phyloP scores from a whole-genome alignment of 371 early-diverging fungal species.

The Apophysomyces variabilis region DNA sequence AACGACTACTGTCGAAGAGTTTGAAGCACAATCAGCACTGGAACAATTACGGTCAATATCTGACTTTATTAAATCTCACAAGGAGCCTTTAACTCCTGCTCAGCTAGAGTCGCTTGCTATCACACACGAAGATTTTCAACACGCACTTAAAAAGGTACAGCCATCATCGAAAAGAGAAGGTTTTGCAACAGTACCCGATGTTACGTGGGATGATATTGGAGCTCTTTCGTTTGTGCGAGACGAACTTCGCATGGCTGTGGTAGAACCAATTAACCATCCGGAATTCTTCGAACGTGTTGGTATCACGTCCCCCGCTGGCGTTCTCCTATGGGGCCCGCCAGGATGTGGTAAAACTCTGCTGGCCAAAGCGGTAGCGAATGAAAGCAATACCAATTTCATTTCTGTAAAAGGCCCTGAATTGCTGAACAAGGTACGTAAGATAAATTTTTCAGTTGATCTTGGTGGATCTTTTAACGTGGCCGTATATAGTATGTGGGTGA shows the following conservation, averaged over 20 bases:
- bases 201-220: slow-evolving; percentile 96
- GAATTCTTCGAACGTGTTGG: slow-evolving; percentile 93
- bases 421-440: slow-evolving; percentile 83
- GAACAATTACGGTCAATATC: slow-evolving; percentile 75
- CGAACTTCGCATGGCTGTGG: slow-evolving; percentile 95
- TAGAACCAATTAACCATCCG: slow-evolving; percentile 96
- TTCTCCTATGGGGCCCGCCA: slow-evolving; percentile 99
- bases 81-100: slow-evolving; percentile 75
- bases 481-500: slow-evolving; percentile 94
- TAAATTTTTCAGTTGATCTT: neutral
- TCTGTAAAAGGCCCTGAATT: slow-evolving; percentile 99
- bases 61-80: slow-evolving; percentile 71
- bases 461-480: neutral
- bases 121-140: slow-evolving; percentile 87
- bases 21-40: slow-evolving; percentile 56
- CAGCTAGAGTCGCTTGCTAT: slow-evolving; percentile 89
- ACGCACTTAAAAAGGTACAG: slow-evolving; percentile 92
- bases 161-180: slow-evolving; percentile 98
- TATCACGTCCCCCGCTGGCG: slow-evolving; percentile 93
- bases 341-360: slow-evolving; percentile 99
- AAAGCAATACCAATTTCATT: slow-evolving; percentile 97
- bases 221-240: slow-evolving; percentile 87
- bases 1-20: slow-evolving; percentile 56
- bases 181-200: slow-evolving; percentile 96
- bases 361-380: slow-evolving; percentile 98